A percentile compares a stretch with the other conserved stretches of the same genome.
phyloP scores from a whole-genome alignment of 2,329 filamentous ascomycete genomes.

The Ambrosiella xylebori region DNA sequence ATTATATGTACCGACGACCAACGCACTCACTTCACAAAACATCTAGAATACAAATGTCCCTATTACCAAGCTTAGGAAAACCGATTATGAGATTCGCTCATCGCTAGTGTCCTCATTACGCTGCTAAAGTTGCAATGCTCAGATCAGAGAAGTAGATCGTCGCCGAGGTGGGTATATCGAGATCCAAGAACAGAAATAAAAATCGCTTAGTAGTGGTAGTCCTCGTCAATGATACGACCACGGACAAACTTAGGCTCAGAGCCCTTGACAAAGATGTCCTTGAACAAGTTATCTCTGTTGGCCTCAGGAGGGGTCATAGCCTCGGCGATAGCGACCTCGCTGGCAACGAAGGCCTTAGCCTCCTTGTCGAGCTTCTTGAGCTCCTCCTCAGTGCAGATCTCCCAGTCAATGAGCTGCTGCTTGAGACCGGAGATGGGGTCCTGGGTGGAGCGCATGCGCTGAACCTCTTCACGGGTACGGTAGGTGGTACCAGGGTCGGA shows the following conservation, averaged over 20 bases:
- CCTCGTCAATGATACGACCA: conserved; percentile 80
- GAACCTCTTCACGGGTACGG: conserved; percentile 97
- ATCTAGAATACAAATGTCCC: not conserved
- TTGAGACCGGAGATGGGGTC: conserved; percentile 96
- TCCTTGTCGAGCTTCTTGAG: conserved; percentile 94
- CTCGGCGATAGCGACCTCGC: conserved; percentile 81
- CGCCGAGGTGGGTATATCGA: conserved; percentile 13
- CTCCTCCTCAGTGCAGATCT: conserved; percentile 78
- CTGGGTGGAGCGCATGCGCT: conserved; percentile 97
- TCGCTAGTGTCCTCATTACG: not conserved
- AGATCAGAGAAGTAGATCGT: not conserved
- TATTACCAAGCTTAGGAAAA: not conserved
- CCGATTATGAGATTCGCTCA: not conserved
- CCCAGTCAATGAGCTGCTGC: conserved; percentile 96
- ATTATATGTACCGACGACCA: not conserved
- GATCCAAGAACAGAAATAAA: conserved; percentile 11
- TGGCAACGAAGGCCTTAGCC: conserved; percentile 67
- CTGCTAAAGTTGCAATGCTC: not conserved
- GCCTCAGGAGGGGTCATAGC: conserved; percentile 66
- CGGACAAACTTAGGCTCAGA: conserved; percentile 77
- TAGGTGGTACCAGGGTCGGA: conserved; percentile 98
- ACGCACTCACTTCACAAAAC: not conserved
- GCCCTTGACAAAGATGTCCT: conserved; percentile 89
- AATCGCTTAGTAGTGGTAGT: conserved; percentile 49
- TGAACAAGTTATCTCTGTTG: conserved; percentile 69